Percentiles rank a stretch among this genome's conserved stretches.
These are phyloP conservation scores for Panellus pusillus DNA, from an alignment of 768 basidiomycete genomes.

Conservation along the genomic window DNA sequence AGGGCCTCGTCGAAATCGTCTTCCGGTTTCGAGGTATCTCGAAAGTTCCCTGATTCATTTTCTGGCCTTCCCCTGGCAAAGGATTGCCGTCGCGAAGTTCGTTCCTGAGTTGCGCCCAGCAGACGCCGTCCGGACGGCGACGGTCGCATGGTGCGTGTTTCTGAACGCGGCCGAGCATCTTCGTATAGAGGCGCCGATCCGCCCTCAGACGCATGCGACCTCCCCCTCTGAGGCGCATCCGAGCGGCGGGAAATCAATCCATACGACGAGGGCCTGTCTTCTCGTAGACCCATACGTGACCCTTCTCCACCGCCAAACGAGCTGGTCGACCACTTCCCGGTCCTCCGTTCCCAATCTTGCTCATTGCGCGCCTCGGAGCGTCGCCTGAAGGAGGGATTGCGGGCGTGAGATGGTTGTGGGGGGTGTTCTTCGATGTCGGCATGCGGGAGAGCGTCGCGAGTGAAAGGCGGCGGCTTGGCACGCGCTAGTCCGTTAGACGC, in stretches of 20 bases:
- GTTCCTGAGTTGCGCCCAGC: neutral
- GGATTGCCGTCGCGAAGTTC: too few relatives aligned
- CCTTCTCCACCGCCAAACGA: conserved; percentile 9
- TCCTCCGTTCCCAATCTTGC: neutral
- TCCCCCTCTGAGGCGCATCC: neutral
- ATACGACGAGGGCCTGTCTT: conserved; percentile 8
- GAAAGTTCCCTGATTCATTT: too few relatives aligned
- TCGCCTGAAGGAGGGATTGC: conserved; percentile 1
- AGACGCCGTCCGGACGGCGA: conserved; percentile 1
- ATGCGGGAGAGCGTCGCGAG: conserved; percentile 9
- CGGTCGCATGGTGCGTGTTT: neutral
- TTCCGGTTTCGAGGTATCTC: too few relatives aligned
- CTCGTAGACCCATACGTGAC: conserved; percentile 9
- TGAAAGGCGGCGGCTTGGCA: conserved; percentile 2
- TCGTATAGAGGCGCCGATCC: neutral
- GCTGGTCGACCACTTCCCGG: conserved; percentile 7
- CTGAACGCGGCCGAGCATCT: neutral
- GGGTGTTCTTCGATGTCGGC: neutral
- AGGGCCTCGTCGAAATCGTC: neutral
- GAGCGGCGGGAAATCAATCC: neutral
- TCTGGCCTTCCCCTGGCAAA: too few relatives aligned
- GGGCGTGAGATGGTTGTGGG: neutral
- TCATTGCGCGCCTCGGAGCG: conserved; percentile 1
- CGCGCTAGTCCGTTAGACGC: neutral
- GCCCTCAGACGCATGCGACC: neutral